Base-by-base conservation (phyloP, 2,329 filamentous ascomycete genomes). In the Alternaria sp. region DNA sequence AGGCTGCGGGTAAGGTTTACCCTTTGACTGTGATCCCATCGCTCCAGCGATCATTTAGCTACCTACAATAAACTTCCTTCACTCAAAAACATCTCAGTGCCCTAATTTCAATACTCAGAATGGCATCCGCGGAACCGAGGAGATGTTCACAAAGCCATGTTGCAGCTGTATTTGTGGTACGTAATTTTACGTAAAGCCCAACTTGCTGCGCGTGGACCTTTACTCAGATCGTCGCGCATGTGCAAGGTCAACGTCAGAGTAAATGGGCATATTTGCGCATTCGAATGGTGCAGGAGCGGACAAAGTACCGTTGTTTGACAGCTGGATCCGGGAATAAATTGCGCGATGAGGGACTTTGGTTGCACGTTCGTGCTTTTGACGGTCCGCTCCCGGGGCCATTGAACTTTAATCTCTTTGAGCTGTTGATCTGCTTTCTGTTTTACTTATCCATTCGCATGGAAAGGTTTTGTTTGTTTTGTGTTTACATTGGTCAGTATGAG, bases 121-220 rank as follows among this genome's bases (percentile, higher is more conserved):
- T 20, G 45, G 25, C 18, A 30, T 62, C 60, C 60, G 60, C 60
- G 60, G 60, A 12, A 58, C 60, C 60, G 60, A 58, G 60, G 60
- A 62, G 60, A 62, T 58, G 60, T 26, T 28, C n/a, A 41, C 49
- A 37, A 53, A 53, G 49, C 49, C 30, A 53, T 53, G 18, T 47
- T 43, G 41, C 41, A 43, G 43, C 23, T 15, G 37, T 33, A 30
- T 58, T 62, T 43, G 30, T 62, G 55, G 60, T 62, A 62, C 60
- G 60, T 62, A 62, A 62, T 62, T 45, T 62, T 62, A 62, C 60
- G 60, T 62, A 62, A 61, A 50, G 26, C n/a, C 44, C 14, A n/a
- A 55, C 28, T 14, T 37, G 47, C 25, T 45, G 57, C 47, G 49
- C 41, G 28, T 60, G 49, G 49, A 46, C 50, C 21, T 53, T 12